Evolutionary conservation across 371 early-diverging fungal genomes (phyloP), one percentile per base, ranked within the genome.

Genomic region (Fennellomyces sp.): DNA sequence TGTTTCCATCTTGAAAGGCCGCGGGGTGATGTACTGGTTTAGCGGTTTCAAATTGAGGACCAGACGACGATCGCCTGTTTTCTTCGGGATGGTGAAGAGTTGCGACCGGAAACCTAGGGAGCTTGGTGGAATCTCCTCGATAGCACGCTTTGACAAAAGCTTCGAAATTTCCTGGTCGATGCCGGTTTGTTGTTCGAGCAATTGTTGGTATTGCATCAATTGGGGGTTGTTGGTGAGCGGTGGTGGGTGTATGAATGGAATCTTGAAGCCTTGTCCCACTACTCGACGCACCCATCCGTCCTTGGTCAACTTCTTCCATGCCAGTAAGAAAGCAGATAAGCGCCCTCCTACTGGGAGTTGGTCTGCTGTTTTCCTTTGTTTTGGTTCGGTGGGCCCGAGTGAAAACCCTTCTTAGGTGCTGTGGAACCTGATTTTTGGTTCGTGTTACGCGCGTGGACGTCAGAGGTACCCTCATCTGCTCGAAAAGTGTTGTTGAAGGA

Each of bases 1-100:
- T 17, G 63, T 56, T 28, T 71, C 70, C 72, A 68, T 70, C 36
- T 66, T 68, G 69, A 75, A 75, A 19, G 56, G 63, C 0, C 27
- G 54, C 5, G 19, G n/a, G 3, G 25, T 7, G 33, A 69, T 27
- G 58, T 45, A 57, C 23, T 62, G 52, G 56, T 68, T 73, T 25
- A 69, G 58, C 2, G 64, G 58, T 11, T 52, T 28, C 19, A 73
- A 59, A 55, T 69, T 69, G 63, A 72, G 58, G 7, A 66, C 63
- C 6, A 65, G 69, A 13, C 63, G 49, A 5, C 53, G 55, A 26
- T 50, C 69, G 0, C 67, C 73, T 2, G 57, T 67, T 30, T 60
- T 51, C 48, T 63, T 68, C 54, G 58, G 62, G 30, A 73, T 64
- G 2, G 62, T 60, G 51, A 72, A 68, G 3, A 72, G 30, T 5